These are phyloP conservation scores for Quercus engelmannii DNA, from an alignment of 306 rosid species.

Conservation along the genomic window DNA sequence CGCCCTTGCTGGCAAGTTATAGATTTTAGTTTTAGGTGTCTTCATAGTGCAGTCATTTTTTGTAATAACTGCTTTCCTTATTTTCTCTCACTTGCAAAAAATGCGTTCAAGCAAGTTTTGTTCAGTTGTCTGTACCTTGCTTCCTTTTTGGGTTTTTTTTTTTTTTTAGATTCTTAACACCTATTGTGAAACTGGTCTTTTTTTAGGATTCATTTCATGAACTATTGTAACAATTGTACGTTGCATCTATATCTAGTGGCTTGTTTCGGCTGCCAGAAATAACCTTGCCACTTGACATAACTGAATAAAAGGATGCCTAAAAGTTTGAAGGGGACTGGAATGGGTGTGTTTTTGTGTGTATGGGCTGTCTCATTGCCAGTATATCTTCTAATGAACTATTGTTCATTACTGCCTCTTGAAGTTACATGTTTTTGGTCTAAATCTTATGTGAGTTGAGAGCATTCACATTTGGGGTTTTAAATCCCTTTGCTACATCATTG, in stretches of 20 bases:
- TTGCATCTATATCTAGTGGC: not conserved
- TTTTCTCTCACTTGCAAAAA: conserved; percentile 16
- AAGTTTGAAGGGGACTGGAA: not conserved
- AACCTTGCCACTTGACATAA: not conserved
- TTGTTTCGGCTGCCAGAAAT: not conserved
- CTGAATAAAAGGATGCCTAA: not conserved
- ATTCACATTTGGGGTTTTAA: no score
- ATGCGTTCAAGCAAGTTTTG: conserved; percentile 9
- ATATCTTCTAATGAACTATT: not conserved
- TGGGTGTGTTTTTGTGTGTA: not conserved
- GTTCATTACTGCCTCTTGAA: not conserved
- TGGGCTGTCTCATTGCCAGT: not conserved
- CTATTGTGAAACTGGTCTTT: conserved; percentile 24
- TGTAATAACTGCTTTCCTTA: not conserved
- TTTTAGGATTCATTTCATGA: not conserved
- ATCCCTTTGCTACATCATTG: no score
- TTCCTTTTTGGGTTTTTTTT: no score
- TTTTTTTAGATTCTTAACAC: conserved; percentile 14
- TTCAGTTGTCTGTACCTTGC: conserved; percentile 1
- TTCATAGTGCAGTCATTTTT: conserved; percentile 24
- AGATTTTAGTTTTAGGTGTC: conserved; percentile 28
- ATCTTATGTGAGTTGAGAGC: not conserved
- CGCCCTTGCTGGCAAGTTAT: conserved; percentile 22
- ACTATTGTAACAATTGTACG: conserved; percentile 8
- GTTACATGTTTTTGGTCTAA: not conserved